Percentiles rank a stretch among this genome's conserved stretches.
phyloP scores from a whole-genome alignment of 441 rosid genomes.

The Euphorbia schlechtendalii region DNA sequence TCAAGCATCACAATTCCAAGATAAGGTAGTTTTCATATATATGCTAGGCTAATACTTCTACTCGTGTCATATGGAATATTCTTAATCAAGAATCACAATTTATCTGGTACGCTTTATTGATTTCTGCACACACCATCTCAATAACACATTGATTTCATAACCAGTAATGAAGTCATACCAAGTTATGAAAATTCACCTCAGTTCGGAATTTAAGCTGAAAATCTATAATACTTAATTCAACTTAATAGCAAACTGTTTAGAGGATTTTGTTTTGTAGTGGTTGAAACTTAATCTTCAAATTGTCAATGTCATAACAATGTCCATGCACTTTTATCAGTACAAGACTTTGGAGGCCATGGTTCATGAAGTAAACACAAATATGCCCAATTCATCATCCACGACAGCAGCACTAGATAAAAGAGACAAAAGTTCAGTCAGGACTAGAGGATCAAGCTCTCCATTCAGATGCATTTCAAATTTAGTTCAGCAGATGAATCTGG shows the following conservation, averaged over 20 bases:
- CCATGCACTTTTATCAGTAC: slow-evolving; percentile 47
- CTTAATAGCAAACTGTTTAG: neutral
- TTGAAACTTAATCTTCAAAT: neutral
- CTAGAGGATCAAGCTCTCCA: slow-evolving; percentile 95
- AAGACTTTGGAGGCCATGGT: slow-evolving; percentile 78
- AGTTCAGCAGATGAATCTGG: slow-evolving; percentile 81
- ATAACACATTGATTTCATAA: neutral
- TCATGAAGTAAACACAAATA: slow-evolving; percentile 48
- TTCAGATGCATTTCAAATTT: slow-evolving; percentile 86
- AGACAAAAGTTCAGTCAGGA: slow-evolving; percentile 49
- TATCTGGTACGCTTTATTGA: neutral
- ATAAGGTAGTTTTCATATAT: slow-evolving; percentile 50
- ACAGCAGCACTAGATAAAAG: slow-evolving; percentile 37
- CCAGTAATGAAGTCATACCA: neutral
- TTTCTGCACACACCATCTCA: slow-evolving; percentile 13
- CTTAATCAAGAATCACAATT: slow-evolving; percentile 1
- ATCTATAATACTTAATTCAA: neutral
- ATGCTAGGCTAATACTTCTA: neutral
- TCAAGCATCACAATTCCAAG: slow-evolving; percentile 78
- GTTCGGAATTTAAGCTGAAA: neutral
- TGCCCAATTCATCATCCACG: slow-evolving; percentile 37
- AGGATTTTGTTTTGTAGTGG: neutral
- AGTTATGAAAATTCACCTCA: neutral
- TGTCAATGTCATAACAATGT: slow-evolving; percentile 10
- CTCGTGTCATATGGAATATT: neutral